A percentile compares a stretch with the other conserved stretches of the same genome.
Evolutionary conservation across 1,139 yeast genomes (phyloP).

Genomic region (Yamadazyma conglobata): DNA sequence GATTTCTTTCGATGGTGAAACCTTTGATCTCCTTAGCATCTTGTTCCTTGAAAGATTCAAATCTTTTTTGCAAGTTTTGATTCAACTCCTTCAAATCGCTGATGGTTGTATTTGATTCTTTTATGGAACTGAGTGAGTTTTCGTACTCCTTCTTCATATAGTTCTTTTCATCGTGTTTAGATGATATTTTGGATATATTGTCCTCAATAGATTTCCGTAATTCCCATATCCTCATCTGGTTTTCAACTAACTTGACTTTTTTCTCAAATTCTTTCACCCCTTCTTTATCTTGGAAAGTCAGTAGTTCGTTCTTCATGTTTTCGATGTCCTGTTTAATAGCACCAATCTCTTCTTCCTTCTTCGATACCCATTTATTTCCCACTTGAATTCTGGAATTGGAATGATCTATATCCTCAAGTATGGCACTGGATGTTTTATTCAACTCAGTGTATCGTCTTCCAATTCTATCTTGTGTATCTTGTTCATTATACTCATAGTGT

Average conservation of each 20-base stretch:
- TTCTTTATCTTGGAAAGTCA: slow-evolving; percentile 17
- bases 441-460: slow-evolving; percentile 35
- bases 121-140: slow-evolving; percentile 54
- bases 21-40: slow-evolving; percentile 22
- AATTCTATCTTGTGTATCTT: slow-evolving; percentile 20
- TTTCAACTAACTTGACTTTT: slow-evolving; percentile 18
- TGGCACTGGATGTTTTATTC: slow-evolving; percentile 24
- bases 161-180: slow-evolving; percentile 50
- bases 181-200: slow-evolving; percentile 31
- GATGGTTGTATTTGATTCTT: slow-evolving; percentile 47
- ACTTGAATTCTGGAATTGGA: slow-evolving; percentile 38
- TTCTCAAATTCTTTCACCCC: slow-evolving; percentile 14
- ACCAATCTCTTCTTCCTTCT: slow-evolving; percentile 33
- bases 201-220: slow-evolving; percentile 36
- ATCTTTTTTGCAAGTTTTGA: slow-evolving; percentile 18
- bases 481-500: slow-evolving; percentile 21
- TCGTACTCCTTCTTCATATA: slow-evolving; percentile 66
- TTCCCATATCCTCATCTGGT: slow-evolving; percentile 39
- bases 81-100: slow-evolving; percentile 25
- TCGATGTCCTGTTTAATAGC: slow-evolving; percentile 19
- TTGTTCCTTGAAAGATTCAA: slow-evolving; percentile 26
- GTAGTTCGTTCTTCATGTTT: slow-evolving; percentile 19
- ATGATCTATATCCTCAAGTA: slow-evolving; percentile 36
- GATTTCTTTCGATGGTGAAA: slow-evolving; percentile 23
- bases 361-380: slow-evolving; percentile 36